Percentiles rank a stretch among this genome's conserved stretches.
phyloP scores from a whole-genome alignment of 2,329 filamentous ascomycete species.

The Raffaelea ambrosiae region DNA sequence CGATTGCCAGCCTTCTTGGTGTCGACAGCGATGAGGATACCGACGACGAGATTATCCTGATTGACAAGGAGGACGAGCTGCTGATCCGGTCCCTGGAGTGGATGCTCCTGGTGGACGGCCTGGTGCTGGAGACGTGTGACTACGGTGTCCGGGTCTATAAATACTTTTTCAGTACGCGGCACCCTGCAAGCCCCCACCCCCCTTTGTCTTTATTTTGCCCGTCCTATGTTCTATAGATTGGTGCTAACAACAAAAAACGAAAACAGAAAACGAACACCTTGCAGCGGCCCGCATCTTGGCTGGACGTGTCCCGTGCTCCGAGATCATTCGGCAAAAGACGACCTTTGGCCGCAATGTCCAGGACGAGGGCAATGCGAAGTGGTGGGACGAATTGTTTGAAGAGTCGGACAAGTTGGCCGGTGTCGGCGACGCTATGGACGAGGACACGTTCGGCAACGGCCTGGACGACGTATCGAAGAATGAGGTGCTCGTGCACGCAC shows the following conservation, averaged over 20 bases:
- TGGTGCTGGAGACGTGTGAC: constrained; percentile 23
- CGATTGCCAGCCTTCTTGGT: constrained; percentile 8
- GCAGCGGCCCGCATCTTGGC: constrained; percentile 46
- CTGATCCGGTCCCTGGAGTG: constrained; percentile 79
- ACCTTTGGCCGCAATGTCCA: constrained; percentile 20
- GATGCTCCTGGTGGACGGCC: constrained; percentile 63
- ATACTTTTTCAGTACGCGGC: constrained; percentile 76
- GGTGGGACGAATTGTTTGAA: constrained; percentile 27
- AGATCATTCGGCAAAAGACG: constrained; percentile 35
- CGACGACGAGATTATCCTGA: constrained; percentile 16
- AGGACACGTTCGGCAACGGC: constrained; percentile 20
- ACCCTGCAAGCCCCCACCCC: too few relatives aligned
- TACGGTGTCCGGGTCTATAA: constrained; percentile 66
- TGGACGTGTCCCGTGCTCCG: constrained; percentile 39
- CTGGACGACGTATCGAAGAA: constrained; percentile 21
- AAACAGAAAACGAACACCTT: constrained; percentile 38
- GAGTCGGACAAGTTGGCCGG: constrained; percentile 15
- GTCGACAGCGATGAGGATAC: constrained; percentile 18
- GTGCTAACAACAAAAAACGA: background rate
- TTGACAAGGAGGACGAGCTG: constrained; percentile 55
- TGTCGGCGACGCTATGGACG: constrained; percentile 19
- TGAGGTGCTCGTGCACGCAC: constrained; percentile 44
- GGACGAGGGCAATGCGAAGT: constrained; percentile 24
- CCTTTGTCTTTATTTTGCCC: constrained; percentile 14
- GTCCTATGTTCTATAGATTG: too few relatives aligned